Evolutionary conservation across 306 rosid genomes (phyloP).

Genomic region (Cicer pinnatifidum): DNA sequence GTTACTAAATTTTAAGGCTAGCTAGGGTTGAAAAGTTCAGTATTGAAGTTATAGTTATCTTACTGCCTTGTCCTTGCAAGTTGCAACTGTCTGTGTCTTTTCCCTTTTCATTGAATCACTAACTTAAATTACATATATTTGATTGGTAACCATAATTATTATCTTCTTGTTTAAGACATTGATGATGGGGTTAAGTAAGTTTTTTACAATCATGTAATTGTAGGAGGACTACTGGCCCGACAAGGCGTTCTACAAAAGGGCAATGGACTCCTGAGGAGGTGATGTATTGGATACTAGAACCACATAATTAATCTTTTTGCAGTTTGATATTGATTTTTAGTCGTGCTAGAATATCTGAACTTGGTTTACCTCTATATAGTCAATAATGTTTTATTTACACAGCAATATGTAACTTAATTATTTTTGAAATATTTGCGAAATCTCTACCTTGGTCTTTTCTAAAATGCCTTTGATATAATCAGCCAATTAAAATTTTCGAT

Average conservation of each 20-base stretch:
- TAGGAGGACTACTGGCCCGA: slow-evolving; percentile 98
- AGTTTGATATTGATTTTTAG: slow-evolving; percentile 19
- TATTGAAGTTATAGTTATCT: slow-evolving; percentile 2
- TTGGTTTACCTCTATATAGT: slow-evolving; percentile 27
- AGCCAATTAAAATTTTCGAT: slow-evolving; percentile 19
- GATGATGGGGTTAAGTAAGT: not conserved
- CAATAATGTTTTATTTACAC: slow-evolving; percentile 42
- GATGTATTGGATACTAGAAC: slow-evolving; percentile 26
- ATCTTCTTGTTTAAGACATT: slow-evolving; percentile 36
- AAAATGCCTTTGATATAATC: not conserved
- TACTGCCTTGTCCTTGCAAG: slow-evolving; percentile 18
- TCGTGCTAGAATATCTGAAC: slow-evolving; percentile 9
- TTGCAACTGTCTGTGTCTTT: not conserved
- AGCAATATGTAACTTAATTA: not conserved
- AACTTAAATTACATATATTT: slow-evolving; percentile 2
- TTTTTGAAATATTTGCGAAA: not conserved
- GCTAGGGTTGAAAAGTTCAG: slow-evolving; percentile 4
- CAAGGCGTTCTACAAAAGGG: slow-evolving; percentile 99
- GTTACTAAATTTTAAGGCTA: not conserved
- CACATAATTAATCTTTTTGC: slow-evolving; percentile 23
- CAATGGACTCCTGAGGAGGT: slow-evolving; percentile 99
- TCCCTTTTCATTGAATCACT: slow-evolving; percentile 10
- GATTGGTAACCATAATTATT: not conserved
- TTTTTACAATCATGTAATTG: slow-evolving; percentile 42
- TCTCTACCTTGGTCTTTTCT: not conserved